A percentile compares a stretch with the other conserved stretches of the same genome.
These are phyloP conservation scores for Selaginella tamariscina DNA, from an alignment of 75 land plant species.

Conservation along the genomic window DNA sequence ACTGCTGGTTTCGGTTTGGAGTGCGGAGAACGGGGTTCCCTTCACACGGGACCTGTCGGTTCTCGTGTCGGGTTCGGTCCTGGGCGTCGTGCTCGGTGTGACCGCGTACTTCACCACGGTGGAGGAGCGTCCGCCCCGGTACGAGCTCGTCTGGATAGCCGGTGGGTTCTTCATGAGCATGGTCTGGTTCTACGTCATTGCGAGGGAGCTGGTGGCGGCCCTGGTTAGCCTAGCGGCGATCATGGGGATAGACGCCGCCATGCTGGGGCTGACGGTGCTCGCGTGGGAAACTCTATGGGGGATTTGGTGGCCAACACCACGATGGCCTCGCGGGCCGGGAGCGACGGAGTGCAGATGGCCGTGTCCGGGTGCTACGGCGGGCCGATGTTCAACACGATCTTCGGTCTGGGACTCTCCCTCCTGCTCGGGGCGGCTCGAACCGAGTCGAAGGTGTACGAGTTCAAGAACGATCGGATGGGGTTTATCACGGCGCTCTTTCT, in stretches of 20 bases:
- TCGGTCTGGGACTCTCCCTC: background rate
- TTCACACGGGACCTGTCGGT: background rate
- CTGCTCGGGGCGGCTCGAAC: background rate
- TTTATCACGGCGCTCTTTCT: background rate
- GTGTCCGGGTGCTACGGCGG: slow-evolving; percentile 3
- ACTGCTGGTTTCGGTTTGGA: background rate
- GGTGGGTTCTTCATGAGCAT: slow-evolving; percentile 11
- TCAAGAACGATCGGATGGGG: background rate
- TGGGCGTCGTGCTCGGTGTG: background rate
- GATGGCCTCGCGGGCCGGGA: background rate
- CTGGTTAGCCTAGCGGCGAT: slow-evolving; percentile 4
- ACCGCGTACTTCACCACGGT: background rate
- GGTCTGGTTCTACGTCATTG: slow-evolving; percentile 8
- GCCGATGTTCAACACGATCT: slow-evolving; percentile 2
- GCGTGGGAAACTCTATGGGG: slow-evolving; percentile 12
- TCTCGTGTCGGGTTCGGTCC: background rate
- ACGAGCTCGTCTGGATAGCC: background rate
- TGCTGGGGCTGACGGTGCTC: slow-evolving; percentile 2
- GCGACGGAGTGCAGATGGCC: slow-evolving; percentile 6
- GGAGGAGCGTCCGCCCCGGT: background rate
- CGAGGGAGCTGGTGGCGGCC: background rate
- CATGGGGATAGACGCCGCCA: background rate
- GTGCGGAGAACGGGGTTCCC: background rate
- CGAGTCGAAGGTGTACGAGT: background rate
- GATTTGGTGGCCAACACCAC: background rate